Evolutionary conservation across 345 rosid species (phyloP), one percentile per base, ranked within the genome.

Genomic region (Euphorbia pulcherrima): DNA sequence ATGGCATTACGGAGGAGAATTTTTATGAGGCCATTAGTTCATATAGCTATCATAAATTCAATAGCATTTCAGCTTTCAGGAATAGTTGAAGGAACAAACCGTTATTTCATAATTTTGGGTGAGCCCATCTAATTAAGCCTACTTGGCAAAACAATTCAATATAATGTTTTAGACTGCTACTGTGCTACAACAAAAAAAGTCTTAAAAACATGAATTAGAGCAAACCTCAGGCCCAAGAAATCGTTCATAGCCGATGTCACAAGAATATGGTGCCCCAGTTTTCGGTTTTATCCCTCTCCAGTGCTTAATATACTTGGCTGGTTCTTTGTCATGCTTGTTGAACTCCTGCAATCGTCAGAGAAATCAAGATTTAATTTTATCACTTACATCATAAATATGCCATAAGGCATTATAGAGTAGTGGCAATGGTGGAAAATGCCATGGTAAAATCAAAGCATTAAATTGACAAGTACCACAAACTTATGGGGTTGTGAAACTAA

Each of bases 211-310:
- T 26, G 44, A 68, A 24, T 46, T n/a, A n/a, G n/a, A 67, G 77
- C 87, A 75, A 71, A 91, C 99, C 97, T 94, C 99, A 40, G 99
- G 97, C 68, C 96, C 97, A 62, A 94, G 89, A 79, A 94, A 94
- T 58, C 99, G 88, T 78, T 94, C 99, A 68, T 91, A 94, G 75
- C 99, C 97, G 64, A 91, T 75, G 65, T 91, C 99, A 77, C 99
- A 94, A 60, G 99, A 74, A 81, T 86, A 94, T 47, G 99, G 99
- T 37, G 95, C 97, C 78, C 96, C 98, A 16, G 97, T 93, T 87
- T 90, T 93, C 62, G 94, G 95, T 83, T 92, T 93, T 50, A 87
- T 86, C 56, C 98, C 97, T 80, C 79, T 86, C 92, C 94, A 90
- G 37, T 89, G 98, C 82, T 91, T 94, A 62, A 91, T 80, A 75